Base-by-base conservation (phyloP, 108 stramenopile genomes). In the Cyclotella cryptica region DNA sequence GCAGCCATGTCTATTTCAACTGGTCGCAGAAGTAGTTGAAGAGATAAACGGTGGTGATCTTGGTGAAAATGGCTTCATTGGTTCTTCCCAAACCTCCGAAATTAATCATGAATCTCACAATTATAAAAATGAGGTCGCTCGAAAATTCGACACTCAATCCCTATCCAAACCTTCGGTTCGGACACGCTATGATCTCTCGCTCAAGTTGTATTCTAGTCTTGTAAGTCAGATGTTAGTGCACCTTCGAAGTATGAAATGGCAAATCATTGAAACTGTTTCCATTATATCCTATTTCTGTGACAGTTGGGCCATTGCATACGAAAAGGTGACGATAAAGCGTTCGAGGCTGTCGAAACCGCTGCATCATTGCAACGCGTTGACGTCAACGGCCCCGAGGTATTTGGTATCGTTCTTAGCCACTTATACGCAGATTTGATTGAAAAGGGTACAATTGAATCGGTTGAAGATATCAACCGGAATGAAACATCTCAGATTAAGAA, bases 341-440 rank as follows among this genome's bases (percentile, higher is more conserved):
- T 89, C 26, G 63, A 83, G 42, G 85, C 92, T 19, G 68, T 95
- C 12, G 94, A 95, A 71, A 74, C 86, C 28, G 87, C 91, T 11
- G 90, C 91, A 42, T 92, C 92, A 7, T 62, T 95, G n/a, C 88
- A 95, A 66, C 52, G 94, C 12, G 83, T 87, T 7, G 88, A 87
- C 63, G 80, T 88, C 21, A 93, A 93, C 68, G 94, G 94, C 14
- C 77, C 79, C 27, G 86, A 88, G 22, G 85, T 93, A n/a, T 90
- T 92, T 62, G 72, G 85, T 64, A 69, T 90, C 40, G 64, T 95
- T 70, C 69, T 95, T 26, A 92, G 87, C 68, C 89, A 87, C 65
- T 55, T 92, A n/a, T 74, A 90, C 71, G 78, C 85, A n/a, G 88
- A 95, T 77, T 66, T 95, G 19, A 87, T 85, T 29, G 87, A 85